Base-by-base conservation (phyloP, 768 basidiomycete genomes). In the Wakefieldia striispora region DNA sequence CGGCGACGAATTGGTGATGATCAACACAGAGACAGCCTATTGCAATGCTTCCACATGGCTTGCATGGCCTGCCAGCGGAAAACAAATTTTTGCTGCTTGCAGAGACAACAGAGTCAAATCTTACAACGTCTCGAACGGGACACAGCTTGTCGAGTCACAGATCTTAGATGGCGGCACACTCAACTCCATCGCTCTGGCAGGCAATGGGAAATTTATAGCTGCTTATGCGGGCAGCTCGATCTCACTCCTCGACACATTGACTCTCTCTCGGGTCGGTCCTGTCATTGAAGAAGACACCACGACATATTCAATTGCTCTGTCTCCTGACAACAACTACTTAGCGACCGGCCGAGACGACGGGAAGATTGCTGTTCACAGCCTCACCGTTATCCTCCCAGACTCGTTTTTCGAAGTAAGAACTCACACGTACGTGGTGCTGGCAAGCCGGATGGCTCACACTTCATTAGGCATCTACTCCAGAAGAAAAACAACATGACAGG, bases 311-410 rank as follows among this genome's bases (percentile, higher is more conserved):
- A 24, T 24, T 24, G 24, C 24, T 24, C 24, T 24, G 24, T 53
- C 42, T 5, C 13, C 37, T 0, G 41, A 54, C n/a, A 17, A 21
- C 5, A 35, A 3, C 1, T n/a, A 44, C 43, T 42, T 55, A 2
- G 50, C 41, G 1, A 40, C 17, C 16, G 53, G 50, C 24, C 39
- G 40, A 10, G 23, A 7, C 12, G 10, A 38, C 3, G 24, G 24
- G 24, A 45, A 42, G 23, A 16, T 54, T n/a, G 11, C 26, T 12
- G 4, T 54, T 29, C 40, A 36, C 14, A 27, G 29, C 16, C 53
- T 54, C 40, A n/a, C 20, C 1, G 1, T n/a, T 16, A 4, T 41
- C 44, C 29, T 52, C 19, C 20, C 38, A 1, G 35, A 69, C 40
- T 24, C 24, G 10, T 29, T 29, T 29, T 29, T 29, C 2, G 27